Evolutionary conservation across 2,329 filamentous ascomycete genomes (phyloP), one percentile per base, ranked within the genome.

Genomic region (Anthostomella pinea): DNA sequence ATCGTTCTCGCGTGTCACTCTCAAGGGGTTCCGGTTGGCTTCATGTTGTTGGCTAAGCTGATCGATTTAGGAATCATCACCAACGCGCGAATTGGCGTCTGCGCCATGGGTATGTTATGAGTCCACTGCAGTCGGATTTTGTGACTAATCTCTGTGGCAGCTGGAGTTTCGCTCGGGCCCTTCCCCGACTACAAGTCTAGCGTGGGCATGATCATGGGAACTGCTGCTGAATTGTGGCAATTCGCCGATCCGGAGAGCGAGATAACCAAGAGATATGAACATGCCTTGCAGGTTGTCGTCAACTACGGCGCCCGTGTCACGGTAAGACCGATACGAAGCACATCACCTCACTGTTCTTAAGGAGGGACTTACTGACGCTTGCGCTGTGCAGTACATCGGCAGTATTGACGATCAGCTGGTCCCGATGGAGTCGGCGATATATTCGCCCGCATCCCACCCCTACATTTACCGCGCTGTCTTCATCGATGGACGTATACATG

Each of bases 381-480:
- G 43, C 41, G 27, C 30, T 45, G 19, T 9, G 13, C 35, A 57
- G 1, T 96, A 90, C 59, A 75, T 95, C 41, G 91, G 91, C 35
- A 96, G 90, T 62, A 94, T 98, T 33, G 93, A 98, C 59, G 93
- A 98, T 62, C 93, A 98, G 62, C 72, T 98, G 3, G 90, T 98
- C 10, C 91, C 90, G 4, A 71, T 98, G 57, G 91, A 96, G 79
- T 96, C 90, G 3, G 89, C 91, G 11, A 80, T 93, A 1, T 95
- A 94, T 62, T 85, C 87, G 0, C 85, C 85, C 0, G 81, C 89
- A 4, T 81, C 80, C 14, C 93, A 98, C 55, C 93, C 93, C 0
- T 90, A 96, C 60, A 91, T 97, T 40, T 95, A 89, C 60, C 83
- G 93, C 18, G 87, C 90, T n/a, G 89, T 95, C 11, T 97, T 97